Base-by-base conservation (phyloP, 2,329 filamentous ascomycete species). In the Neopestalotiopsis rosae region DNA sequence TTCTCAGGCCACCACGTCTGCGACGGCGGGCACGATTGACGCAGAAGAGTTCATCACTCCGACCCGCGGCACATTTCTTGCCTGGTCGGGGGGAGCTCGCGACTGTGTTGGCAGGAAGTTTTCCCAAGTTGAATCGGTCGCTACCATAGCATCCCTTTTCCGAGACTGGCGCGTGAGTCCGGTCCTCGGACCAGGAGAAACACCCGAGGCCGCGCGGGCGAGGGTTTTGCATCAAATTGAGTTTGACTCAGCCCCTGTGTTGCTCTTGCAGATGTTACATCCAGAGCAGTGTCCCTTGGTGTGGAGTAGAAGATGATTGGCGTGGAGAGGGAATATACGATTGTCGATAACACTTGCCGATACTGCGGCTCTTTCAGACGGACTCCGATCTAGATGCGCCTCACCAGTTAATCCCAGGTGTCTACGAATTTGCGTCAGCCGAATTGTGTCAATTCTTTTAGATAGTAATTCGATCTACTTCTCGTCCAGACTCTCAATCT, bases 131-230 rank as follows among this genome's bases (percentile, higher is more conserved):
- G 71, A 76, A 32, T 69, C 45, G 0, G 72, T 72, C 1, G 75
- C 71, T 0, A 71, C 72, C 1, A 13, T 75, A 3, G 75, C 73
- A 3, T 66, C 38, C 5, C 34, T 63, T 12, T 63, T 63, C 32
- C 66, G 69, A 4, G 72, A 74, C 38, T 74, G 71, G 70, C 67
- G 67, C 7, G 75, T 79, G 9, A 69, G 74, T 2, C 76, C 75
- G n/a, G 67, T 73, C 9, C 32, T 28, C 4, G 30, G 68, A 5
- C 56, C 65, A 0, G 72, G 72, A 1, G 75, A 77, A 67, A 74
- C 67, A 0, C 7, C 58, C 4, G 65, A 61, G 0, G 61, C 17
- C 0, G 70, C 68, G 1, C 64, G 61, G 1, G 4, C 12, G 17
- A 64, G 68, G 28, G 57, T 70, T 1, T 6, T 66, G 34, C 9